Conservation (phyloP, 1,284 basidiomycete genomes). For the Moesziomyces parantarcticus region DNA sequence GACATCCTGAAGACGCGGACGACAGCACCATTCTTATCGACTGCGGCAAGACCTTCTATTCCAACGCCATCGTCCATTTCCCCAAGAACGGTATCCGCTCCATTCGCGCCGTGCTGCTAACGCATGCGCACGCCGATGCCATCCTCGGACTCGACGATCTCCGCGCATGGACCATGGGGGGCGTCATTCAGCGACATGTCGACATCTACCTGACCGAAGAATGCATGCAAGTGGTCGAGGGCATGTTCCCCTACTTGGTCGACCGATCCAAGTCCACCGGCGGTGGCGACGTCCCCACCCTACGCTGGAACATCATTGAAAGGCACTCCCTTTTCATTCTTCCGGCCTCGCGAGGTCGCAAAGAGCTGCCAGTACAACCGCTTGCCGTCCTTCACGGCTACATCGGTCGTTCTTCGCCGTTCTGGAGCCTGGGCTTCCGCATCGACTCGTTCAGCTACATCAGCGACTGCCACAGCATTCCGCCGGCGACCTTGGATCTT, state of each 20-base stretch:
- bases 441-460: slow-evolving; percentile 63
- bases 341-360: slow-evolving; percentile 19
- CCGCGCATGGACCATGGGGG: slow-evolving; percentile 63
- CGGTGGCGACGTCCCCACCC: slow-evolving; percentile 60
- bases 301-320: slow-evolving; percentile 63
- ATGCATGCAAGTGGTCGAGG: slow-evolving; percentile 51
- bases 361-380: slow-evolving; percentile 38
- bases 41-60: slow-evolving; percentile 65
- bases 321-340: slow-evolving; percentile 34
- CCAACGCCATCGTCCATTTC: slow-evolving; percentile 49
- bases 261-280: slow-evolving; percentile 58
- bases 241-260: slow-evolving; percentile 62
- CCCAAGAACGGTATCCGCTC: slow-evolving; percentile 43
- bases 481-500: slow-evolving; percentile 30
- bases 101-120: slow-evolving; percentile 61
- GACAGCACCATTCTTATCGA: slow-evolving; percentile 62
- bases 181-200: slow-evolving; percentile 53
- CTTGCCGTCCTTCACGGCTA: slow-evolving; percentile 61
- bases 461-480: slow-evolving; percentile 61
- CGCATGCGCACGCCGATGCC: slow-evolving; percentile 65
- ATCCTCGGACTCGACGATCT: slow-evolving; percentile 63
- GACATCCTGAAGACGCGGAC: slow-evolving; percentile 12
- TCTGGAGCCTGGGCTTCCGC: slow-evolving; percentile 61
- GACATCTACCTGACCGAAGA: slow-evolving; percentile 62
- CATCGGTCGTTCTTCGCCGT: slow-evolving; percentile 38